These are phyloP conservation scores for Porcisia hertigi DNA, from an alignment of 208 protist species.

Conservation along the genomic window DNA sequence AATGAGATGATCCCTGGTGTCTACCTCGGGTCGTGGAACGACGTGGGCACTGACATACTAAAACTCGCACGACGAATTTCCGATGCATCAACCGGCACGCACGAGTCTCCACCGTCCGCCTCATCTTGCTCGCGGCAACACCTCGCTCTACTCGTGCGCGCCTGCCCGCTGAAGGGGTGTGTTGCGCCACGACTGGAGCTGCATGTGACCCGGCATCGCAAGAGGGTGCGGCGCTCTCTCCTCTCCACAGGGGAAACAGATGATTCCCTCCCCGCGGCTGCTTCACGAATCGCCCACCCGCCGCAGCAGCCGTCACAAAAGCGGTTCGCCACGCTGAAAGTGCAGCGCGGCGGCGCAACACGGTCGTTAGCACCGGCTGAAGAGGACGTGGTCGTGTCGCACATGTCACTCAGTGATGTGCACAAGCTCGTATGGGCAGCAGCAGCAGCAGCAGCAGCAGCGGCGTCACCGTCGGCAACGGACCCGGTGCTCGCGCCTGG, in stretches of 20 bases:
- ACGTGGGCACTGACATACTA: conserved; percentile 37
- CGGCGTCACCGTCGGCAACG: not conserved
- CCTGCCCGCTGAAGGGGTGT: conserved; percentile 24
- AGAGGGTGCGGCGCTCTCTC: not conserved
- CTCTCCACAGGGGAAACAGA: not conserved
- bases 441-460: not conserved
- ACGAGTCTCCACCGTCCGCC: not conserved
- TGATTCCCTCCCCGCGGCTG: not conserved
- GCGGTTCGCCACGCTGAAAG: not conserved
- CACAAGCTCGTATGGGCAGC: conserved; percentile 9
- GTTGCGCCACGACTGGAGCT: conserved; percentile 22
- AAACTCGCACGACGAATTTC: conserved; percentile 25
- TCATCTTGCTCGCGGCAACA: conserved; percentile 14
- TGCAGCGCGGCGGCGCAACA: not conserved
- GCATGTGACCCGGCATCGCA: conserved; percentile 14
- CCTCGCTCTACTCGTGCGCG: conserved; percentile 40
- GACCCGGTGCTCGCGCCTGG: not conserved
- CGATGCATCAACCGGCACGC: not conserved
- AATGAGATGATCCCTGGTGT: conserved; percentile 57
- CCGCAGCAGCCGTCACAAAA: not conserved
- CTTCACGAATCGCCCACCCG: not conserved
- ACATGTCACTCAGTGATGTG: conserved; percentile 9
- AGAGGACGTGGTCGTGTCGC: conserved; percentile 11
- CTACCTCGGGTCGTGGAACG: conserved; percentile 53
- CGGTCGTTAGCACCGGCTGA: not conserved